Base-by-base conservation (phyloP, 768 basidiomycete species). In the Cystofilobasidium capitatum region DNA sequence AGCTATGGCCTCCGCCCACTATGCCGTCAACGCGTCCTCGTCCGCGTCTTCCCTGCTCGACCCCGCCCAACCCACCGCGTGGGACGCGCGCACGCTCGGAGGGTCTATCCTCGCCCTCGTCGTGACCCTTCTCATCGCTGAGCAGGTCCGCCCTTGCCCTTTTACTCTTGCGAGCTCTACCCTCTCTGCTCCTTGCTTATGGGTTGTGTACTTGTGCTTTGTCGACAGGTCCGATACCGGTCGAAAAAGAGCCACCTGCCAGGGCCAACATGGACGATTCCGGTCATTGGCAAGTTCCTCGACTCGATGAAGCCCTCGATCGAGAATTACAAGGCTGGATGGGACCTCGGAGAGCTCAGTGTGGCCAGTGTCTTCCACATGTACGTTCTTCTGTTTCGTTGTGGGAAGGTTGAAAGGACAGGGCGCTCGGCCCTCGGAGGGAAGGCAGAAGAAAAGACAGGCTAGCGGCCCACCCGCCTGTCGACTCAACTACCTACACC, bases 321-420 rank as follows among this genome's bases (percentile, higher is more conserved):
- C 83, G 89, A 93, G 75, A 84, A 83, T 47, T 99, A 99, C 81
- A 88, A 87, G 81, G 82, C 81, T 71, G 90, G 93, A 73, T 99
- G 94, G 94, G 82, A 88, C 71, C 86, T 87, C 2, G 93, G 92
- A 62, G 86, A 86, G 17, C 82, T 99, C 39, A 88, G 87, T 71
- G 91, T 86, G 13, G 80, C 94, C 66, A 92, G 89, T 75, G 96
- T 99, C 5, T 99, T 99, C 81, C 94, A 99, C 79, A 97, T 99
- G 96, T 90, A 70, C 72, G 87, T 72, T n/a, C 40, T 47, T 40
- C 6, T 54, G 22, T 55, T 57, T 16, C 26, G 9, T 54, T 64
- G 36, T n/a, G 20, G 58, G 22, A 5, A 40, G 16, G 29, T n/a
- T 65, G n/a, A n/a, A n/a, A n/a, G n/a, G n/a, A n/a, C n/a, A n/a